Conservation (phyloP, 73 alveolate species). For the Paramecium tetraurelia region DNA sequence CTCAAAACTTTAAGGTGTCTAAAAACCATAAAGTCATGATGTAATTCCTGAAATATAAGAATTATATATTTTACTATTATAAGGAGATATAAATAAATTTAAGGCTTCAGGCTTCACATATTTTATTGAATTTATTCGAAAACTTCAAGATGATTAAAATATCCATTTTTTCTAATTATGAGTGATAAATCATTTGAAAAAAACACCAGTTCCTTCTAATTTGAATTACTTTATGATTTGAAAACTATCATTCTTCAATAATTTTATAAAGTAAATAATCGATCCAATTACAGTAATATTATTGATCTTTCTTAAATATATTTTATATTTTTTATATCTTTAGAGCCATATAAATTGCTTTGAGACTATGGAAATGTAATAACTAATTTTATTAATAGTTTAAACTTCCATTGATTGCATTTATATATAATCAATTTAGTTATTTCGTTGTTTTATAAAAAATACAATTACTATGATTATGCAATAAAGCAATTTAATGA, state of each 20-base stretch:
- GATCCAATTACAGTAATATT: neutral
- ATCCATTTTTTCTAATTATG: neutral
- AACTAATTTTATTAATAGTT: too few relatives aligned
- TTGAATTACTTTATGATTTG: too few relatives aligned
- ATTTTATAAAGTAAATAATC: too few relatives aligned
- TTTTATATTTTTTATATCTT: too few relatives aligned
- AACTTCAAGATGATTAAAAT: neutral
- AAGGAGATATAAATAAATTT: too few relatives aligned
- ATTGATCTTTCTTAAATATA: too few relatives aligned
- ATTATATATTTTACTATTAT: too few relatives aligned
- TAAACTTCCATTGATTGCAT: neutral
- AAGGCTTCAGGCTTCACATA: neutral
- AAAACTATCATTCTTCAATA: neutral
- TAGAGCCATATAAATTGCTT: too few relatives aligned
- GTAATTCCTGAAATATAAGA: too few relatives aligned
- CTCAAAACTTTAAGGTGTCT: too few relatives aligned
- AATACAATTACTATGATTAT: neutral
- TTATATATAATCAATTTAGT: neutral
- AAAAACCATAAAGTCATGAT: too few relatives aligned
- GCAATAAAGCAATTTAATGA: neutral
- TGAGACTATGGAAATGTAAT: neutral
- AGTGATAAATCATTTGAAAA: neutral
- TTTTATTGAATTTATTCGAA: neutral
- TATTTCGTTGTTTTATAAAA: too few relatives aligned
- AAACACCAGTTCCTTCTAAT: neutral